Evolutionary conservation across 176 grass and related monocot species (phyloP).

Genomic region (Aegilops longissima): DNA sequence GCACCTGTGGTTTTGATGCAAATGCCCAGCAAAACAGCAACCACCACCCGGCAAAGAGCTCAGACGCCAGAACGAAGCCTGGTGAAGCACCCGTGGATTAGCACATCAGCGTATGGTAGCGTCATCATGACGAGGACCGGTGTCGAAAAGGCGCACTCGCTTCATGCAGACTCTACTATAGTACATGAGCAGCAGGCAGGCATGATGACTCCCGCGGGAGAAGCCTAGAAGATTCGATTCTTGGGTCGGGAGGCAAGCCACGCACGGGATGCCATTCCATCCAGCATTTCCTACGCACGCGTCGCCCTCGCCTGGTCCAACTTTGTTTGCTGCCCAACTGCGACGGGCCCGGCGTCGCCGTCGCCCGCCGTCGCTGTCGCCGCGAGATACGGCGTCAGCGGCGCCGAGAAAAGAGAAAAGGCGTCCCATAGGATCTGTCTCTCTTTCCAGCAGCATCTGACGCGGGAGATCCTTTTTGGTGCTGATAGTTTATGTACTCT

Average conservation of each 20-base stretch:
- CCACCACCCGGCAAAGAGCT: too few species aligned
- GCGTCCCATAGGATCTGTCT: background rate
- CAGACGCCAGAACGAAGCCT: too few species aligned
- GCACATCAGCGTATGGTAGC: too few species aligned
- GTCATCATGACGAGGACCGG: background rate
- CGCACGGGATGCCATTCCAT: background rate
- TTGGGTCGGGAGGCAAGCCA: background rate
- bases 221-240: background rate
- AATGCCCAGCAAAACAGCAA: too few species aligned
- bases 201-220: background rate
- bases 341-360: background rate
- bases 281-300: background rate
- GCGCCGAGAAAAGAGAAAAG: background rate
- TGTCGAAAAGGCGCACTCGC: background rate
- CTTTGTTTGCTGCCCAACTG: background rate
- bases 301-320: constrained; percentile 10
- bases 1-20: too few species aligned
- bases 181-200: background rate
- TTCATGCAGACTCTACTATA: background rate
- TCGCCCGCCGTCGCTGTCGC: constrained; percentile 10
- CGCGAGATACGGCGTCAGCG: constrained; percentile 7
- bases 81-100: too few species aligned
- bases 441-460: background rate
- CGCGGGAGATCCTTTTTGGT: background rate
- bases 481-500: background rate